Percentiles rank a stretch among this genome's conserved stretches.
Conservation (phyloP, 176 grass and related monocot species). For the Areca catechu region DNA sequence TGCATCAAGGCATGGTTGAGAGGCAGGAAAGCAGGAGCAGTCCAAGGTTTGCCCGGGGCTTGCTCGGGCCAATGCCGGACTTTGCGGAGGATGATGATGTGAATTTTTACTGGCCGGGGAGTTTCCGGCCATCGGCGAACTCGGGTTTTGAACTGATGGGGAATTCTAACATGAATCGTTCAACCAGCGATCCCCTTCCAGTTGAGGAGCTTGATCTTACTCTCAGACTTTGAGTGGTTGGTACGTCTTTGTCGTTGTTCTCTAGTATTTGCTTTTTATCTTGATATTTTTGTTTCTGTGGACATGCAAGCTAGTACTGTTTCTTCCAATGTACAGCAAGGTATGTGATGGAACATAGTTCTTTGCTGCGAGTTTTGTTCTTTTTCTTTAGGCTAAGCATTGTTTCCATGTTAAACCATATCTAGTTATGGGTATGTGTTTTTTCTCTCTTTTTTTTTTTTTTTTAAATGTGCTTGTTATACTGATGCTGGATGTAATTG, state of each 20-base stretch:
- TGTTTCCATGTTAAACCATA: too few species aligned
- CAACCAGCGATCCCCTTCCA: neutral
- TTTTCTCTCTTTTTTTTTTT: too few species aligned
- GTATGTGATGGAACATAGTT: too few species aligned
- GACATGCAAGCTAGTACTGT: too few species aligned
- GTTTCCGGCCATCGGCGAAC: constrained; percentile 26
- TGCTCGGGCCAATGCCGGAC: constrained; percentile 46
- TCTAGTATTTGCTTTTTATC: too few species aligned
- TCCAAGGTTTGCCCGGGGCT: constrained; percentile 17
- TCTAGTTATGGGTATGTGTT: too few species aligned
- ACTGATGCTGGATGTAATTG: too few species aligned
- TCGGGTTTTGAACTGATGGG: neutral
- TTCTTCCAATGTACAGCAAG: too few species aligned
- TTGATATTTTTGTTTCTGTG: too few species aligned
- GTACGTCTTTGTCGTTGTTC: neutral
- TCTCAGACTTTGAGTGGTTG: constrained; percentile 46
- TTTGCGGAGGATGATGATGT: constrained; percentile 37
- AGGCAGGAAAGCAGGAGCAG: constrained; percentile 6
- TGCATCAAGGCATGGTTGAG: constrained; percentile 9
- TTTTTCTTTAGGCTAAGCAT: too few species aligned
- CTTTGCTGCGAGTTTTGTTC: too few species aligned
- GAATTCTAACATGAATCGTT: constrained; percentile 12
- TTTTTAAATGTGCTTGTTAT: too few species aligned
- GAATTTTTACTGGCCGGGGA: constrained; percentile 48
- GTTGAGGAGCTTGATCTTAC: constrained; percentile 65